Percentiles rank a stretch among this genome's conserved stretches.
Evolutionary conservation across 2,329 filamentous ascomycete species (phyloP).

Genomic region (Claviceps capensis): DNA sequence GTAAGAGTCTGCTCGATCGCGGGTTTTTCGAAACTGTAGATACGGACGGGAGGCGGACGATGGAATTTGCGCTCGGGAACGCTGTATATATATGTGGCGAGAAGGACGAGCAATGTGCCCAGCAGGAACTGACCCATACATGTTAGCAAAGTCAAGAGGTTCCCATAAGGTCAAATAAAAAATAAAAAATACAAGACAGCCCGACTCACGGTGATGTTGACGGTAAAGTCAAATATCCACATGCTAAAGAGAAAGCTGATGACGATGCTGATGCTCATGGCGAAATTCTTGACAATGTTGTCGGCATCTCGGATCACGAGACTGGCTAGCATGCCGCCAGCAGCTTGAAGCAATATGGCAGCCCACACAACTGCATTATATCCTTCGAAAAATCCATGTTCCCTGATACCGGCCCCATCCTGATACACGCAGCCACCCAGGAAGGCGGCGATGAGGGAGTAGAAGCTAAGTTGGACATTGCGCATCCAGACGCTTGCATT

Average conservation of each 20-base stretch:
- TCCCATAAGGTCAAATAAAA: not conserved
- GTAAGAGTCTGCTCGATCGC: conserved; percentile 38
- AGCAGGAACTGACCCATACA: conserved; percentile 53
- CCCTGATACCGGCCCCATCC: conserved; percentile 70
- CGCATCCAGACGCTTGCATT: conserved; percentile 79
- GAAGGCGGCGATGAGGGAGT: conserved; percentile 80
- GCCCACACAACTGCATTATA: conserved; percentile 90
- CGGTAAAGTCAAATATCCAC: conserved; percentile 68
- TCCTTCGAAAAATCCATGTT: conserved; percentile 83
- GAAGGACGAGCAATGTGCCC: conserved; percentile 66
- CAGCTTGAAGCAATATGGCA: conserved; percentile 68
- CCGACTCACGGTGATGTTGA: conserved; percentile 55
- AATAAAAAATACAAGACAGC: not conserved
- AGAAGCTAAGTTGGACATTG: conserved; percentile 89
- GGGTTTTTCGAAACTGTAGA: conserved; percentile 67
- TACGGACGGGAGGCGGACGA: conserved; percentile 51
- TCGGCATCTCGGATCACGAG: conserved; percentile 27
- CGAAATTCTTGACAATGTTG: conserved; percentile 88
- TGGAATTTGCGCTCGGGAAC: conserved; percentile 41
- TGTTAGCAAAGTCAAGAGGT: not conserved
- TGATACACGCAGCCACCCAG: conserved; percentile 77
- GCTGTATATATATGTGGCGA: conserved; percentile 77
- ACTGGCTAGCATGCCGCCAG: conserved; percentile 65
- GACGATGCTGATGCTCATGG: conserved; percentile 82
- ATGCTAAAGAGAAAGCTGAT: conserved; percentile 77